A percentile compares a stretch with the other conserved stretches of the same genome.
Evolutionary conservation across 805 yeast species (phyloP).

Genomic region (Huiozyma sinensis): DNA sequence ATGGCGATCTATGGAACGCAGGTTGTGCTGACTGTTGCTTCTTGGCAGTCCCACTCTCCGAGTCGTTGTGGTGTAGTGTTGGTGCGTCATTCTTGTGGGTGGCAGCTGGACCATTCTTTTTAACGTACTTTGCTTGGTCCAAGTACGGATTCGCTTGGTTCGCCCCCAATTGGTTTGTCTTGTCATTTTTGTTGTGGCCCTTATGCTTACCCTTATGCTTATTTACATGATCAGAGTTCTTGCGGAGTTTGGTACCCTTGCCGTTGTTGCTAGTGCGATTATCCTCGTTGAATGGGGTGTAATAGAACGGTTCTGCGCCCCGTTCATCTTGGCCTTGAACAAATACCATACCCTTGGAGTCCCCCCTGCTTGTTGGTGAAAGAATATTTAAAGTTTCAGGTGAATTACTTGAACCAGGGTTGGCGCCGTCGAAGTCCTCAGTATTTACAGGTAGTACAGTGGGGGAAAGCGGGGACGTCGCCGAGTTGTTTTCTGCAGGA

Average conservation of each 20-base stretch:
- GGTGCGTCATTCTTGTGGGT: background rate
- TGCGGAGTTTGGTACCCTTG: background rate
- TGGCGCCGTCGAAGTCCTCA: too few species aligned
- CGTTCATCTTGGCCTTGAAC: constrained; percentile 7
- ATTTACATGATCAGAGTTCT: constrained; percentile 2
- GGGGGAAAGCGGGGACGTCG: too few species aligned
- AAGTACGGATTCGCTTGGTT: constrained; percentile 18
- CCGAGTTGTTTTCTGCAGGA: too few species aligned
- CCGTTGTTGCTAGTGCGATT: background rate
- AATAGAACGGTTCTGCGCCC: constrained; percentile 1
- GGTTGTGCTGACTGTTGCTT: background rate
- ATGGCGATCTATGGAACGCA: constrained; percentile 57
- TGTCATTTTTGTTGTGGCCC: constrained; percentile 3
- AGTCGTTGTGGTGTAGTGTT: background rate
- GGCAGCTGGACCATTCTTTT: constrained; percentile 6
- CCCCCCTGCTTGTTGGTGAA: too few species aligned
- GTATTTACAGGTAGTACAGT: too few species aligned
- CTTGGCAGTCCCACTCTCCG: constrained; percentile 1
- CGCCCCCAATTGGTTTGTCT: constrained; percentile 5
- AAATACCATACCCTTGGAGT: constrained; percentile 1
- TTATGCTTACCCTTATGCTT: constrained; percentile 2
- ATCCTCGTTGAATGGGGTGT: background rate
- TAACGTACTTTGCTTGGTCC: constrained; percentile 10
- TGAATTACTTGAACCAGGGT: too few species aligned
- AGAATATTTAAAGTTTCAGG: too few species aligned